Base-by-base conservation (phyloP, 2,329 filamentous ascomycete genomes). In the Fusarium clavum region DNA sequence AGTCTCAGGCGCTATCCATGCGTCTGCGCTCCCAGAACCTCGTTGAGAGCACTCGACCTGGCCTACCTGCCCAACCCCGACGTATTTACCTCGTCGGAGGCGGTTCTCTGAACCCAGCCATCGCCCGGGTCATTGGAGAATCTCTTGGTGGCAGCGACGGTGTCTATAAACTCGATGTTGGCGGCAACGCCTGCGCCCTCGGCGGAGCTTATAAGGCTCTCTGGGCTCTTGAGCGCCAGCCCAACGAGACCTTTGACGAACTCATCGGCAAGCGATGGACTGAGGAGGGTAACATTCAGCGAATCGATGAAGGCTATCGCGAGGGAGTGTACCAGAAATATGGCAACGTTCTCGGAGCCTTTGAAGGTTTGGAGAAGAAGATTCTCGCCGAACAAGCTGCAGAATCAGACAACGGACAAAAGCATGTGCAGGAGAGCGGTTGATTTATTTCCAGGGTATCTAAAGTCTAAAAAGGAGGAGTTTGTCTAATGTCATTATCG, bases 201-300 rank as follows among this genome's bases (percentile, higher is more conserved):
- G 96, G 96, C 16, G 94, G 94, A 9, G 95, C 95, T 27, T 98
- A 98, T 82, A 98, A 98, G 83, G 95, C 96, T 16, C 90, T 97
- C 0, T 99, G 96, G 96, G 94, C 92, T 2, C 84, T 94, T 58
- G 94, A 96, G 83, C 84, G 92, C 49, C 79, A 80, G 25, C 79
- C 82, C 3, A 85, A 84, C 20, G 90, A 97, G 86, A 93, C 87
- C 6, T 98, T 98, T 81, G 96, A 98, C 78, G 91, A 95, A 66
- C 84, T 97, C 69, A 91, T 99, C 67, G 93, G 92, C 10, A 84
- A 84, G 77, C 85, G 96, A 68, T 99, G 96, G 96, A 89, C 88
- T 66, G 95, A 97, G 81, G 90, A 91, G 71, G 90, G 90, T 1
- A 94, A 94, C 70, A 91, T 97, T 14, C 88, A 92, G 81, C 93